Conservation (phyloP, 768 basidiomycete genomes). For the Tricholomella constricta region DNA sequence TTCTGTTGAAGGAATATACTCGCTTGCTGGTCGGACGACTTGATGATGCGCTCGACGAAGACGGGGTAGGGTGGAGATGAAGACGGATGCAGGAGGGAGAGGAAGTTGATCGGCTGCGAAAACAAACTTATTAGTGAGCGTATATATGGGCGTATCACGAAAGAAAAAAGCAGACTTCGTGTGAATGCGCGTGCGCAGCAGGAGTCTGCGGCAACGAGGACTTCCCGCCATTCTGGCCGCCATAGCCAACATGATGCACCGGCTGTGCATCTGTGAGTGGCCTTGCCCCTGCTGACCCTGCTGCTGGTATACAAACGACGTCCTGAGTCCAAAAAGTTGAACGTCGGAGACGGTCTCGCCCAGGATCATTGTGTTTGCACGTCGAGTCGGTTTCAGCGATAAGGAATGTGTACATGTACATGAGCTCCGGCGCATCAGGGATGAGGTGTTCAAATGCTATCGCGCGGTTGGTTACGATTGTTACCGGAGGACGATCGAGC, state of each 20-base stretch:
- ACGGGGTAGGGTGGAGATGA: conserved; percentile 82
- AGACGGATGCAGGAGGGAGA: conserved; percentile 82
- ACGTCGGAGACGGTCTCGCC: no score
- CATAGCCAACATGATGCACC: neutral
- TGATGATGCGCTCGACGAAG: conserved; percentile 85
- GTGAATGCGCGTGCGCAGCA: conserved; percentile 17
- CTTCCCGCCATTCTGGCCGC: conserved; percentile 19
- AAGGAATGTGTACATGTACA: no score
- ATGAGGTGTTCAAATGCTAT: no score
- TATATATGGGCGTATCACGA: conserved; percentile 10
- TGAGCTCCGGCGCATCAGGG: no score
- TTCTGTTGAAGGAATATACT: conserved; percentile 91
- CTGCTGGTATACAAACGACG: conserved; percentile 17
- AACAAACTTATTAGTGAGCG: conserved; percentile 19
- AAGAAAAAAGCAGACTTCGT: conserved; percentile 51
- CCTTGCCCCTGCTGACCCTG: conserved; percentile 23
- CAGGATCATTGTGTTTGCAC: no score
- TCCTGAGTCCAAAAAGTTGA: neutral
- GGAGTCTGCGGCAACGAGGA: conserved; percentile 15
- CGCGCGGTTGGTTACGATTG: neutral
- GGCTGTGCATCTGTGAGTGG: neutral
- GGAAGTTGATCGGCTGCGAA: conserved; percentile 82
- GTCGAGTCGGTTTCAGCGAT: no score
- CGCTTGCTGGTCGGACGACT: conserved; percentile 87
- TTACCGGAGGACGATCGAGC: neutral